Base-by-base conservation (phyloP, 1,284 basidiomycete genomes). In the Ustilago sp. region DNA sequence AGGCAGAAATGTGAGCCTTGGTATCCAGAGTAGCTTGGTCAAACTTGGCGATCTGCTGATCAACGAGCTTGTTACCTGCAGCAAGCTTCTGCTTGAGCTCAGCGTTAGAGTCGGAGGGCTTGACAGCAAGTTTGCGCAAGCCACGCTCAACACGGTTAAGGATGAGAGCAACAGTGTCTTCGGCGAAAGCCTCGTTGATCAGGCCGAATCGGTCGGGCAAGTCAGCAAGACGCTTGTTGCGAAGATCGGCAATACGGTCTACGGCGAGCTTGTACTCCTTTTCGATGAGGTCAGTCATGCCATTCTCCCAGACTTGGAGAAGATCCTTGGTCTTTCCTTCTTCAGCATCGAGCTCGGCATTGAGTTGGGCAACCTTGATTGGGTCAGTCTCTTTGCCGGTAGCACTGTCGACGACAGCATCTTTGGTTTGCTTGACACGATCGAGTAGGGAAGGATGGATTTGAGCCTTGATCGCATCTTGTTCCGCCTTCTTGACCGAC, bases 251-350 rank as follows among this genome's bases (percentile, higher is more conserved):
- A 34, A 83, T 35, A 13, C 81, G 68, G 12, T 76, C 68, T 23
- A 77, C 63, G n/a, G 78, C 72, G 2, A 80, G 74, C 39, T 56
- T 62, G 74, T 82, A 82, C 55, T 83, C 79, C 57, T 81, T 67
- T 32, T 68, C 60, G 57, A 82, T 77, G 52, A 83, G 74, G 28
- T 77, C 67, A 13, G 65, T 45, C 65, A 82, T 74, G 41, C 79
- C 77, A 5, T 9, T 55, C 48, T 82, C 80, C 82, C 82, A 83
- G 4, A 77, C 79, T 52, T 81, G 71, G 61, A 83, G 77, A n/a
- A 79, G 65, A 52, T 75, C 73, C 51, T 71, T 74, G 54, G 80
- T 70, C 23, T 69, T 76, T 17, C 48, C 65, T 50, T 74, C 69
- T 55, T 83, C 82, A 8, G 75, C 80, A 1, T 80, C 82, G 59